A percentile compares a stretch with the other conserved stretches of the same genome.
phyloP scores from a whole-genome alignment of 441 rosid species.

The Pelargonium citronellum region DNA sequence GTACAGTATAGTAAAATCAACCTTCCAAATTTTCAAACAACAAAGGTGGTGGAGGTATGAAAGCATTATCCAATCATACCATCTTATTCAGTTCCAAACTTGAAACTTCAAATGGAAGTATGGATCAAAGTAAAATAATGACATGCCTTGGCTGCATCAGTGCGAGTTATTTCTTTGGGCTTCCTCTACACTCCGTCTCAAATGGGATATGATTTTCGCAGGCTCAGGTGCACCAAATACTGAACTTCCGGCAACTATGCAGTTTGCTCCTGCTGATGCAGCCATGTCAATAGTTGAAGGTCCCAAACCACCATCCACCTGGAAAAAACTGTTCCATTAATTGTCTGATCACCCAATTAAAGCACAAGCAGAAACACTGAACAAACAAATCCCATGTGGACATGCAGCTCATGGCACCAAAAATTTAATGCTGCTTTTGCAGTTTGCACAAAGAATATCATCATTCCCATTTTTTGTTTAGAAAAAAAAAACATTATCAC shows the following conservation, averaged over 20 bases:
- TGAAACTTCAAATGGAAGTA: neutral
- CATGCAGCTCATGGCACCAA: neutral
- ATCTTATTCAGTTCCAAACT: neutral
- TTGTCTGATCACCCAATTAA: too few relatives aligned
- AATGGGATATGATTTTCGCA: conserved; percentile 55
- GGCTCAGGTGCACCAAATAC: conserved; percentile 87
- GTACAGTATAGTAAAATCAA: too few relatives aligned
- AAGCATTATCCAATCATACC: too few relatives aligned
- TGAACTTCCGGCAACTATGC: conserved; percentile 93
- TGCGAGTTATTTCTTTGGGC: conserved; percentile 31
- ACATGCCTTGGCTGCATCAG: conserved; percentile 14
- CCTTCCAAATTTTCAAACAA: too few relatives aligned
- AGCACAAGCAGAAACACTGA: too few relatives aligned
- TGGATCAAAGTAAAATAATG: neutral
- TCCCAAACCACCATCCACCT: conserved; percentile 94
- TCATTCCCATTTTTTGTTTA: neutral
- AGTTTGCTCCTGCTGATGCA: conserved; percentile 93
- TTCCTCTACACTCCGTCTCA: conserved; percentile 56
- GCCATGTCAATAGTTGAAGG: conserved; percentile 80
- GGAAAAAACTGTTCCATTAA: conserved; percentile 7
- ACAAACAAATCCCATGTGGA: neutral
- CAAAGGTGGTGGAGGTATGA: too few relatives aligned
- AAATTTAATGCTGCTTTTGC: neutral
- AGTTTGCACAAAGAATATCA: neutral
- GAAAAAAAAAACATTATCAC: neutral